These are phyloP conservation scores for Nyctanthes arbortristis DNA, from an alignment of 257 asterid species.

Conservation along the genomic window DNA sequence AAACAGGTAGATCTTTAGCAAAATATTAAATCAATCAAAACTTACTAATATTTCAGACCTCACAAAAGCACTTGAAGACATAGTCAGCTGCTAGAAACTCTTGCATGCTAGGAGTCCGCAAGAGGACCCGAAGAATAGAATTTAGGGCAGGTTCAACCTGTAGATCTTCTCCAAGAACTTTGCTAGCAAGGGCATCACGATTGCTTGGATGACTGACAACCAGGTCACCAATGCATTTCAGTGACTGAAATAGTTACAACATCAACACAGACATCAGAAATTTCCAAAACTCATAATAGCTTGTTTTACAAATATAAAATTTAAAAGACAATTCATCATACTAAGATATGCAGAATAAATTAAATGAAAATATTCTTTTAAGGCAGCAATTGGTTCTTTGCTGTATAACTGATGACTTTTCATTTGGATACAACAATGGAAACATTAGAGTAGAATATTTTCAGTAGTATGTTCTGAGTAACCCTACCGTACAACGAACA, in stretches of 20 bases:
- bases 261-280: conserved; percentile 19
- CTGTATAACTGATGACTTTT: neutral
- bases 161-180: conserved; percentile 88
- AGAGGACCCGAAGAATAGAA: conserved; percentile 72
- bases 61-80: conserved; percentile 82
- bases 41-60: conserved; percentile 55
- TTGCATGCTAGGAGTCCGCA: conserved; percentile 82
- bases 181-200: conserved; percentile 76
- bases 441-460: neutral
- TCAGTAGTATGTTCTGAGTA: conserved; percentile 13
- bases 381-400: neutral
- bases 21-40: conserved; percentile 15
- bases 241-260: conserved; percentile 57
- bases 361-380: neutral
- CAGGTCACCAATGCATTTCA: conserved; percentile 81
- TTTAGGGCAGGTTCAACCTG: conserved; percentile 79
- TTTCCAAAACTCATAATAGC: conserved; percentile 3
- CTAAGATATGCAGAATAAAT: neutral
- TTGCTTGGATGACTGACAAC: conserved; percentile 67
- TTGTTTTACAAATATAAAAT: conserved; percentile 4
- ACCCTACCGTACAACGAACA: conserved; percentile 81
- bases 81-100: conserved; percentile 86
- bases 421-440: neutral
- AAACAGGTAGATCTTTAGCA: neutral
- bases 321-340: conserved; percentile 10